These are phyloP conservation scores for Hebeloma cylindrosporum DNA, from an alignment of 768 basidiomycete genomes.

Conservation along the genomic window DNA sequence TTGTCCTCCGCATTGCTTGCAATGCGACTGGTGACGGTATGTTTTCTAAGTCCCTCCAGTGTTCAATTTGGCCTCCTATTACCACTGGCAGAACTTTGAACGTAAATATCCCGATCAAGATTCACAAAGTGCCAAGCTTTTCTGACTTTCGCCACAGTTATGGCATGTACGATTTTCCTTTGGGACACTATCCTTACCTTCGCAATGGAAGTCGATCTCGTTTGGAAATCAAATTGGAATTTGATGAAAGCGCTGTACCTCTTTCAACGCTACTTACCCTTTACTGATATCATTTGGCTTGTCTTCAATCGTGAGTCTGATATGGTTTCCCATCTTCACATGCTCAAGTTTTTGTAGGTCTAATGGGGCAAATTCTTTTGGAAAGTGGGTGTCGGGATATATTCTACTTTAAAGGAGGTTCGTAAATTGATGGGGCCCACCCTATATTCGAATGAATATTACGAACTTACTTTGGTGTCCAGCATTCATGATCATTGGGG, in stretches of 20 bases:
- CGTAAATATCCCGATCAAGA: no score
- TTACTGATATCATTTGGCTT: constrained; percentile 10
- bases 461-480: background rate
- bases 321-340: background rate
- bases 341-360: constrained; percentile 4
- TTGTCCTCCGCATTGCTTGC: no score
- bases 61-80: no score
- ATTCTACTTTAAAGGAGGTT: constrained; percentile 7
- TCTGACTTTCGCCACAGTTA: no score
- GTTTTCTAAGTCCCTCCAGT: no score
- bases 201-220: constrained; percentile 13
- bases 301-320: constrained; percentile 9
- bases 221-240: constrained; percentile 14
- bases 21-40: no score
- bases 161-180: constrained; percentile 7
- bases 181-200: constrained; percentile 16
- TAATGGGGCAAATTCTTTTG: background rate
- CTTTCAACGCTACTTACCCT: constrained; percentile 16
- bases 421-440: background rate
- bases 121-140: no score
- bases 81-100: no score
- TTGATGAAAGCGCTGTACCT: constrained; percentile 11
- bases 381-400: constrained; percentile 4
- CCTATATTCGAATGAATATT: no score
- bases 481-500: constrained; percentile 9